phyloP scores from a whole-genome alignment of 768 basidiomycete genomes.

The Sporobolomyces phaffii region DNA sequence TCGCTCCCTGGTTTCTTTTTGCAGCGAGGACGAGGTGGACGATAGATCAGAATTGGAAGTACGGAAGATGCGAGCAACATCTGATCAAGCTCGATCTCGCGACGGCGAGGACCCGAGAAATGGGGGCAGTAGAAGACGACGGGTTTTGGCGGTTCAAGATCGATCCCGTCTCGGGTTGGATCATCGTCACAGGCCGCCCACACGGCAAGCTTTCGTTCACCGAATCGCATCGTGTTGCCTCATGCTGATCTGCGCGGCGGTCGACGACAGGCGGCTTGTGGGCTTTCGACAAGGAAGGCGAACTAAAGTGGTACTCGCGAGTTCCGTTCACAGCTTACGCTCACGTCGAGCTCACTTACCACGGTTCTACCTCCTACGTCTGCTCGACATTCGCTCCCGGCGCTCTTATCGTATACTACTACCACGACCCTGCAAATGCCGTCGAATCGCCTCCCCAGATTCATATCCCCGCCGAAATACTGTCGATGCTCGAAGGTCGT shows the following conservation, averaged over 20 bases:
- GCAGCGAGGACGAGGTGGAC: background rate
- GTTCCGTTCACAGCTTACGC: background rate
- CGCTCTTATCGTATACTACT: background rate
- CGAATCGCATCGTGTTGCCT: background rate
- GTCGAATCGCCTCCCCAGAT: background rate
- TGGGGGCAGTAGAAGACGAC: background rate
- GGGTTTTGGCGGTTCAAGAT: conserved; percentile 27
- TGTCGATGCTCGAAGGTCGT: background rate
- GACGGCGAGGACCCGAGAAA: too few species aligned
- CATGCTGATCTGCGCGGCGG: too few species aligned
- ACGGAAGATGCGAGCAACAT: background rate
- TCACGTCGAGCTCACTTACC: too few species aligned
- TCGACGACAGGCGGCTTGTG: background rate
- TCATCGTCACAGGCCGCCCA: conserved; percentile 2
- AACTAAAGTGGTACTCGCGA: background rate
- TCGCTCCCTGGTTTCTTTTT: background rate
- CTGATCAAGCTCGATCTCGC: background rate
- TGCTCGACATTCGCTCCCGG: too few species aligned
- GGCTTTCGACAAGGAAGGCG: background rate
- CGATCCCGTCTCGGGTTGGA: background rate
- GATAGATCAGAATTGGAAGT: conserved; percentile 11
- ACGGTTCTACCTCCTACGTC: too few species aligned
- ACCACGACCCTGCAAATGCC: background rate
- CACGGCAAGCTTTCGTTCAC: background rate
- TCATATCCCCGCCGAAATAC: background rate